Conservation (phyloP, 75 land plant species). For the Isoetes taiwanensis region DNA sequence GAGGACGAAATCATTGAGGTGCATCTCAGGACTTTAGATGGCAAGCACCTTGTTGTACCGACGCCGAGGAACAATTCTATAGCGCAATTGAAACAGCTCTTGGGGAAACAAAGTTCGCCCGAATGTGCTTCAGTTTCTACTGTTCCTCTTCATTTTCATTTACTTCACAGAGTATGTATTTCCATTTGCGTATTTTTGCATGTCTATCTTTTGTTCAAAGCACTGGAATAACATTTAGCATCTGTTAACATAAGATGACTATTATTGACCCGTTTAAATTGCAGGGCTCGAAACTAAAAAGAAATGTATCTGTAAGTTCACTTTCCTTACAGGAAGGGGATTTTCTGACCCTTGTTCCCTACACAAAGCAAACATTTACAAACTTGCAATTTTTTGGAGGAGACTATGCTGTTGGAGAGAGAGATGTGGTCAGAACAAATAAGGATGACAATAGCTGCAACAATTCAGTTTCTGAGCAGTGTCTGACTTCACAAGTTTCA, state of each 20-base stretch:
- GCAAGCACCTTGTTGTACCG: slow-evolving; percentile 21
- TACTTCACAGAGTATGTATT: slow-evolving; percentile 43
- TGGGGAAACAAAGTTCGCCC: slow-evolving; percentile 27
- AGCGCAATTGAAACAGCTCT: slow-evolving; percentile 32
- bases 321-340: slow-evolving; percentile 24
- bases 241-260: not conserved
- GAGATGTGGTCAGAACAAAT: not conserved
- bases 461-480: not conserved
- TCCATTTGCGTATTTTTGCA: not conserved
- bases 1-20: no score
- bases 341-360: slow-evolving; percentile 65
- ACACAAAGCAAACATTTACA: slow-evolving; percentile 39
- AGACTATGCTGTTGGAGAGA: not conserved
- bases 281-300: slow-evolving; percentile 52
- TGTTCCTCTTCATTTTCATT: slow-evolving; percentile 46
- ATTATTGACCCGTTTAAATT: not conserved
- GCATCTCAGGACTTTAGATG: slow-evolving; percentile 40
- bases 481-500: not conserved
- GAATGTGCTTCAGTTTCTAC: no score
- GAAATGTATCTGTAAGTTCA: slow-evolving; percentile 16
- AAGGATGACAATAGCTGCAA: not conserved
- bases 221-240: not conserved
- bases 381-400: not conserved
- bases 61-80: slow-evolving; percentile 21
- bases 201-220: not conserved